Base-by-base conservation (phyloP, 1,139 yeast genomes). In the Lodderomyces theae region DNA sequence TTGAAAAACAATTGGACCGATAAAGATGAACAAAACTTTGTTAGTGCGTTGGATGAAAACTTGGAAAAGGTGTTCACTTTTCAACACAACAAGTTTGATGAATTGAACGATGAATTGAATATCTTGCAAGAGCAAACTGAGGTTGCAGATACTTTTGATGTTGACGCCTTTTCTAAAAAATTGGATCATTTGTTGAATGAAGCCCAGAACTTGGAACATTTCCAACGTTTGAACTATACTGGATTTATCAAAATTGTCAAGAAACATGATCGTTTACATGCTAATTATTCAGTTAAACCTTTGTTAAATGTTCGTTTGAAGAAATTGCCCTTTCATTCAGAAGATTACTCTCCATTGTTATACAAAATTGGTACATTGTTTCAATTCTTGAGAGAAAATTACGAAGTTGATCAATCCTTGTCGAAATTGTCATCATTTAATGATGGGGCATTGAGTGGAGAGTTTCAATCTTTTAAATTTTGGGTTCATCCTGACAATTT, bases 401-500 rank as follows among this genome's bases (percentile, higher is more conserved):
- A 52, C 58, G 63, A 66, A 43, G 61, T 72, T 21, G 64, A 69
- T 51, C 68, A 67, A 50, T 54, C 69, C 1, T 57, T 71, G 43
- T 64, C 69, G 24, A 70, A 72, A 48, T 59, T 72, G 44, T 63
- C 71, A n/a, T 68, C 74, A n/a, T 70, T 71, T 50, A 70, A 65
- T 44, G 77, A 72, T 43, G 72, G 69, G 31, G 60, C 66, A 41
- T 70, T 71, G 42, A 73, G 73, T 43, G 72, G 77, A 30, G 82
- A 82, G 38, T 86, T 72, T 61, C 87, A 86, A 54, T 82, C 88
- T 19, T 82, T 84, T 64, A 88, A 88, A 65, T 90, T 90, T 63
- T 92, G 98, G 98, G 76, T 92, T 38, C 97, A 92, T 59, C 92
- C 92, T 12, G 98, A 92, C 56, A 89, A 92, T 60, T 71, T 90